Percentiles rank a stretch among this genome's conserved stretches.
Evolutionary conservation across 2,329 filamentous ascomycete species (phyloP).

Genomic region (Penicillium sp.): DNA sequence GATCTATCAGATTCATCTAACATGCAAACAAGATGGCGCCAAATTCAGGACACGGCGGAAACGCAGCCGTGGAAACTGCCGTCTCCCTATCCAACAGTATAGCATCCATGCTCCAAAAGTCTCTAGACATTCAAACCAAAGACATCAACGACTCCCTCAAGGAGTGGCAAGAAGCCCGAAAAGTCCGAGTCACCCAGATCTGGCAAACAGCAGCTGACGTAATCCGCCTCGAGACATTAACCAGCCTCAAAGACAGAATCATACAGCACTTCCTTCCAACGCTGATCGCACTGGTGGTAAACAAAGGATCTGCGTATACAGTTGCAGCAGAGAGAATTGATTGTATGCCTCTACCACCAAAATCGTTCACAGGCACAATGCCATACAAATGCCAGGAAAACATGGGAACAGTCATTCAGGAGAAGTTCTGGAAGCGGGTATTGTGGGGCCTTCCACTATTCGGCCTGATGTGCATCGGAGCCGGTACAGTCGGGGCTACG

Average conservation of each 20-base stretch:
- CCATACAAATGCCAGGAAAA: not conserved
- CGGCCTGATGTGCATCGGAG: not conserved
- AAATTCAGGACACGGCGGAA: slow-evolving; percentile 14
- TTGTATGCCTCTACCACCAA: not conserved
- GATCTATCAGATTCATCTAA: not conserved
- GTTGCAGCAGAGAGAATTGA: not conserved
- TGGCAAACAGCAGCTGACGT: not conserved
- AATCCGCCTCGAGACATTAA: not conserved
- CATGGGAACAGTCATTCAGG: not conserved
- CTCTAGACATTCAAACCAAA: not conserved
- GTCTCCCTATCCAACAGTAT: slow-evolving; percentile 7
- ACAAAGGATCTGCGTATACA: not conserved
- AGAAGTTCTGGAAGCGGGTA: not conserved
- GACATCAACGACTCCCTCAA: not conserved
- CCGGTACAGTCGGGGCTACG: not conserved
- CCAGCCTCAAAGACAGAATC: not conserved
- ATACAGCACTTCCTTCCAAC: not conserved
- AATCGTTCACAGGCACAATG: not conserved
- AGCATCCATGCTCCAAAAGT: not conserved
- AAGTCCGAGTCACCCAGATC: not conserved
- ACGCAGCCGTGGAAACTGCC: slow-evolving; percentile 10
- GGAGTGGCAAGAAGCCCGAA: not conserved
- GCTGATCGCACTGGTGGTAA: not conserved
- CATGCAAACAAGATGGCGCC: slow-evolving; percentile 12
- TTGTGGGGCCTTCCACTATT: not conserved